A percentile compares a stretch with the other conserved stretches of the same genome.
phyloP scores from a whole-genome alignment of 345 rosid genomes.

The Dipteronia dyeriana region DNA sequence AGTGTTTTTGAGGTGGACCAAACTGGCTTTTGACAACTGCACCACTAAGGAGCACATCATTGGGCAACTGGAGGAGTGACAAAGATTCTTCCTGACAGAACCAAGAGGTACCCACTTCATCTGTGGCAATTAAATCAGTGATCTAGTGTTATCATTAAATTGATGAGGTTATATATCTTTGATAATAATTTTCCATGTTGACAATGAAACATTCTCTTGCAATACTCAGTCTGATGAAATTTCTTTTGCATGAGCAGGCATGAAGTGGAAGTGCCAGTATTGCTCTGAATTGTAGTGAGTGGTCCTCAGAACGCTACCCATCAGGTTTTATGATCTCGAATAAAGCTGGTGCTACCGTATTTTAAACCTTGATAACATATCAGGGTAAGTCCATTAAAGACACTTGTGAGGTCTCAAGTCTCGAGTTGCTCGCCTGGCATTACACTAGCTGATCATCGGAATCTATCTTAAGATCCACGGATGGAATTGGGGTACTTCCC shows the following conservation, averaged over 20 bases:
- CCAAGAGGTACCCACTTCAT: constrained; percentile 66
- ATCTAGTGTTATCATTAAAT: not conserved
- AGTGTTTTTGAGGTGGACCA: constrained; percentile 72
- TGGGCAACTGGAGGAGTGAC: constrained; percentile 70
- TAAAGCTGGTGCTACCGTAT: not conserved
- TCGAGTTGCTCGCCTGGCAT: constrained; percentile 36
- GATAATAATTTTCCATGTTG: not conserved
- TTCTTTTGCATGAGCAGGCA: constrained; percentile 51
- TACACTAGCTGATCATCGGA: constrained; percentile 28
- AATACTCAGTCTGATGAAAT: not conserved
- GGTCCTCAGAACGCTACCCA: constrained; percentile 59
- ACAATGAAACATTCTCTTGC: not conserved
- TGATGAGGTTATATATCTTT: not conserved
- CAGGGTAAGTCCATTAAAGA: constrained; percentile 88
- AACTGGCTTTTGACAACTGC: constrained; percentile 74
- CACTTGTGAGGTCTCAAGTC: constrained; percentile 79
- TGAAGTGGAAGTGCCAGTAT: constrained; percentile 78
- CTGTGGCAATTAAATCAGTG: constrained; percentile 67
- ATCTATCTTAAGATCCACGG: constrained; percentile 23
- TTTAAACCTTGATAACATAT: not conserved
- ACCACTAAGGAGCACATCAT: constrained; percentile 61
- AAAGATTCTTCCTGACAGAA: constrained; percentile 55
- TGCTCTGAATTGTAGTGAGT: constrained; percentile 79
- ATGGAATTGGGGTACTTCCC: constrained; percentile 33
- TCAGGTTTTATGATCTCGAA: constrained; percentile 48